A percentile compares a stretch with the other conserved stretches of the same genome.
phyloP scores from a whole-genome alignment of 2,329 filamentous ascomycete species.

The Pyricularia sp. region DNA sequence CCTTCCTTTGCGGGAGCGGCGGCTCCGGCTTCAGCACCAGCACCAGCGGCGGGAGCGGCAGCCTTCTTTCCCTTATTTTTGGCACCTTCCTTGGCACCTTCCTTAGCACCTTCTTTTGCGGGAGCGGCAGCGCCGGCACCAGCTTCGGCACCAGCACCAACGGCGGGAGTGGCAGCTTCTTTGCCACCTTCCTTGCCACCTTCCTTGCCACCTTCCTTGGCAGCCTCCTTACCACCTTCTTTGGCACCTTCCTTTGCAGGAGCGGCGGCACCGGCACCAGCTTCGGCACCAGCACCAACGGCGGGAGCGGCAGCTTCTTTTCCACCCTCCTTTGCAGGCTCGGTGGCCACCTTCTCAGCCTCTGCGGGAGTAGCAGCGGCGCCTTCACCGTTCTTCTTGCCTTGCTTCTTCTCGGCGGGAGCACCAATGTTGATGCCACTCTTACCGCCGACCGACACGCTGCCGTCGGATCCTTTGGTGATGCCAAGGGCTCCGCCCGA shows the following conservation, averaged over 20 bases:
- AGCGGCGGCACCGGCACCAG: too few species aligned
- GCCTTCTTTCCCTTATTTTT: background rate
- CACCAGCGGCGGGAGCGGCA: background rate
- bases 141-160: too few species aligned
- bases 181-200: background rate
- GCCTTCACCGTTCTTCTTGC: too few species aligned
- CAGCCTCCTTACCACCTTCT: background rate
- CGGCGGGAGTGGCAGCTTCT: background rate
- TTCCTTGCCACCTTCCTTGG: background rate
- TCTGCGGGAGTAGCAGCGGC: background rate
- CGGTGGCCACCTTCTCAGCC: background rate
- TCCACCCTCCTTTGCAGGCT: background rate
- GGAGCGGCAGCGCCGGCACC: too few species aligned
- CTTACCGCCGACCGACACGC: constrained; percentile 13
- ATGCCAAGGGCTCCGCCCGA: constrained; percentile 13
- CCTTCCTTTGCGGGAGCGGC: too few species aligned
- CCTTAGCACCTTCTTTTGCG: background rate
- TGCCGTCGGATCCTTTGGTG: constrained; percentile 14
- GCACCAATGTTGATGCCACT: constrained; percentile 13
- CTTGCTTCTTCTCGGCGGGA: background rate
- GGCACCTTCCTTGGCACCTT: background rate
- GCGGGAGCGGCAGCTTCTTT: background rate
- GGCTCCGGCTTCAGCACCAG: too few species aligned
- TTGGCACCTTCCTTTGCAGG: background rate
- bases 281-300: too few species aligned